Base-by-base conservation (phyloP, 2,329 filamentous ascomycete species). In the Leptosphaerulina australis region DNA sequence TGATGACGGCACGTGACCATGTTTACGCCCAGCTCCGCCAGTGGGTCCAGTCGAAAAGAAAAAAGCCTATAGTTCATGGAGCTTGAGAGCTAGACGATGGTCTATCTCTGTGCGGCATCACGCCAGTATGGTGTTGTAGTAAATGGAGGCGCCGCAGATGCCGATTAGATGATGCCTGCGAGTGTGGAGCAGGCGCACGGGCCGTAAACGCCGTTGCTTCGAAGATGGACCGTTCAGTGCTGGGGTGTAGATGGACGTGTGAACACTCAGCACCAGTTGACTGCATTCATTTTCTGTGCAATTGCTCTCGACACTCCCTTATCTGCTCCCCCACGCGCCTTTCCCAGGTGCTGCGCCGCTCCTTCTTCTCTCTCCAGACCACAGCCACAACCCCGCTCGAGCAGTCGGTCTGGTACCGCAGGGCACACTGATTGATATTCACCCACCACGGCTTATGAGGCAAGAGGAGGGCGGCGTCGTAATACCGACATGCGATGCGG, bases 401-500 rank as follows among this genome's bases (percentile, higher is more conserved):
- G 29, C 30, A 40, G 40, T 45, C 35, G 54, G 53, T 45, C 53
- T 58, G 44, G 53, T 44, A 56, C 51, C 50, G 52, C 40, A 44
- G 35, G 14, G 44, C 44, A 48, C 51, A 45, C 39, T 47, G 41
- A 60, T 44, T 47, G 48, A 65, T 56, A 44, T 55, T 49, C 53
- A 44, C 51, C 44, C 55, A 54, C 55, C 52, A 57, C 53, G 55
- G 64, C 64, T 60, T 63, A 72, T 72, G 69, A 67, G 67, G 61
- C 48, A 68, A 60, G 67, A 67, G 58, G 54, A 66, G 51, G 60
- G 58, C 55, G 45, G 45, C 52, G 59, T 58, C 66, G 60, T 53
- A 54, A 59, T 38, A 60, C 56, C 60, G 60, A 64, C 50, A 72
- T 71, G 70, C 67, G 59, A 72, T 72, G 70, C 65, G 63, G 70